Base-by-base conservation (phyloP, 768 basidiomycete genomes). In the Paxillus ammoniavirescens region DNA sequence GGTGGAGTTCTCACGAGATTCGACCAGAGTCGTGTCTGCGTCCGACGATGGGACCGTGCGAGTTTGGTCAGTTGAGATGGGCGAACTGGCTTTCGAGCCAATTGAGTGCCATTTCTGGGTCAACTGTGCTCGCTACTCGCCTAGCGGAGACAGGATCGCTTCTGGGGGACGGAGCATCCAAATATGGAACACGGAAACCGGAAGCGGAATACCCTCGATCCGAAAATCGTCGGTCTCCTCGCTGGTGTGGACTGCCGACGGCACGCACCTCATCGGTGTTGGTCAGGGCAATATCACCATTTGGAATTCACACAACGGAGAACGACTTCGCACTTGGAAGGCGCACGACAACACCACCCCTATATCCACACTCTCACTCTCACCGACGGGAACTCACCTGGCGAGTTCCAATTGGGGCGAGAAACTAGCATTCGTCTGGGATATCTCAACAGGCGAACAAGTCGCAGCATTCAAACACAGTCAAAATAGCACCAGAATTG, bases 1-100 rank as follows among this genome's bases (percentile, higher is more conserved):
- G 35, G 72, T 77, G 48, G 57, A 65, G 57, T 69, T 78, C 48
- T 74, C 73, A 12, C 75, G 75, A 21, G 74, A 77, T 58, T 74
- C 73, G 4, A 66, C 67, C 44, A 64, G 72, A 47, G 62, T 78
- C 33, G 74, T 73, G 35, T 74, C 74, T 17, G 74, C 73, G 1
- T 70, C 68, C 33, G 60, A 74, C 17, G 76, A 78, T 42, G 12
- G 31, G 1, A 58, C 12, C 46, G 28, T 30, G 28, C 28, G 28
- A 5, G 28, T 30, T 1, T 30, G 28, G 28, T 30, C 28, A 30
- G 28, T 30, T 5, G 28, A 30, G 28, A 30, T 5, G 28, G 28
- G 28, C 28, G 8, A 30, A 5, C 28, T 30, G 17, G 51, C 43
- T 15, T 33, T 26, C 8, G 43, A 42, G n/a, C 49, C 49, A 42